Conservation (phyloP, 2,329 filamentous ascomycete species). For the Neoarthrinium moseri region DNA sequence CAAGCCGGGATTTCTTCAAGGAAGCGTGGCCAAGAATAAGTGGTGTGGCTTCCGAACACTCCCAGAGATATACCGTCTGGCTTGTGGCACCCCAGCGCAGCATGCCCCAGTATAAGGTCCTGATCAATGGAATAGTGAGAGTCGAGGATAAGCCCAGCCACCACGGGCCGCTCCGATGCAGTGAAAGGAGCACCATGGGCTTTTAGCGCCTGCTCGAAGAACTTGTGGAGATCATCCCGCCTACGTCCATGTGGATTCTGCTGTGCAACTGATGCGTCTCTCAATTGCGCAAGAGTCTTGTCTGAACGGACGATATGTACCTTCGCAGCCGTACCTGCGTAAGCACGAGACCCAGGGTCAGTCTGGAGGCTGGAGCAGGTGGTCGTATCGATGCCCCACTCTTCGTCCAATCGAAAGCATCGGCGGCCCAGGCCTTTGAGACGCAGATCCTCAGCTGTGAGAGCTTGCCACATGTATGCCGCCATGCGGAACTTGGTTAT, state of each 20-base stretch:
- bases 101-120: constrained; percentile 63
- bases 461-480: constrained; percentile 75
- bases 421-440: constrained; percentile 66
- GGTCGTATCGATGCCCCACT: constrained; percentile 65
- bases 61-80: constrained; percentile 60
- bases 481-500: constrained; percentile 71
- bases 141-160: constrained; percentile 70
- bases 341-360: constrained; percentile 30
- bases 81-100: constrained; percentile 56
- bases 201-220: constrained; percentile 45
- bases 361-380: constrained; percentile 1
- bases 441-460: constrained; percentile 74
- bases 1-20: constrained; percentile 62
- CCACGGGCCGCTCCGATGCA: constrained; percentile 52
- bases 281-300: constrained; percentile 65
- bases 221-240: constrained; percentile 51
- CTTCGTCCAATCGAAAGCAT: constrained; percentile 72
- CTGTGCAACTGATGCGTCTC: constrained; percentile 62
- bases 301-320: constrained; percentile 66
- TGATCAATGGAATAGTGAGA: constrained; percentile 62
- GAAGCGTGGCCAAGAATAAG: constrained; percentile 69
- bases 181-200: constrained; percentile 29
- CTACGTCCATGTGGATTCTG: constrained; percentile 56
- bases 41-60: constrained; percentile 69
- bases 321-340: constrained; percentile 62